Evolutionary conservation across 805 yeast genomes (phyloP), one percentile per base, ranked within the genome.

Genomic region (Monosporozyma siamensis): DNA sequence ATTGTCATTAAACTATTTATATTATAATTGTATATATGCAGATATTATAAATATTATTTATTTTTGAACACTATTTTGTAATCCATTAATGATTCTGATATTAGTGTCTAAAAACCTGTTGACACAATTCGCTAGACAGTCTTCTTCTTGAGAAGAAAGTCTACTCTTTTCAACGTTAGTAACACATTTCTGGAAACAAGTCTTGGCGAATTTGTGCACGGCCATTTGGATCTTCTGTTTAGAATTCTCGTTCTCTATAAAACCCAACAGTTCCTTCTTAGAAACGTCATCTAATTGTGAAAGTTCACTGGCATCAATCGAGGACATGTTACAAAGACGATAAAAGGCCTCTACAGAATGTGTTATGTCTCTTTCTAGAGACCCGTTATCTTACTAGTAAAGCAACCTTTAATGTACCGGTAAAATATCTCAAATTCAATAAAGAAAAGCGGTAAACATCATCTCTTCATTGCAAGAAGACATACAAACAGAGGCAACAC

Each of bases 131-230:
- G 70, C 66, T 58, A 89, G 66, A 61, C 97, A 89, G 27, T 69
- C 63, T 51, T 81, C 83, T 63, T 89, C 97, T 43, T 62, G 61
- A 2, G 65, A 41, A 48, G 70, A 70, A 49, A 88, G 68, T 38
- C 68, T 69, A 24, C 74, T 73, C 44, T 68, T 64, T 39, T 68
- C 65, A 40, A 75, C 61, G 4, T 65, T 46, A 17, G 63, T 67
- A 41, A 87, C 74, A 64, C 97, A 89, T 65, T 84, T 83, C 61
- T 82, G 84, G 72, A 87, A 89, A 62, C 97, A 89, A 70, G 81
- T 71, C 58, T 87, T 89, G 22, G 96, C 88, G 74, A 86, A 87
- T 55, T 73, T 77, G 61, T 89, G 95, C 47, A 89, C 83, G 26
- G 94, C 78, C 67, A 75, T 73, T 63, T 87, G 95, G 24, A 89